A percentile compares a stretch with the other conserved stretches of the same genome.
These are phyloP conservation scores for Boletales sp. DNA, from an alignment of 768 basidiomycete species.

Conservation along the genomic window DNA sequence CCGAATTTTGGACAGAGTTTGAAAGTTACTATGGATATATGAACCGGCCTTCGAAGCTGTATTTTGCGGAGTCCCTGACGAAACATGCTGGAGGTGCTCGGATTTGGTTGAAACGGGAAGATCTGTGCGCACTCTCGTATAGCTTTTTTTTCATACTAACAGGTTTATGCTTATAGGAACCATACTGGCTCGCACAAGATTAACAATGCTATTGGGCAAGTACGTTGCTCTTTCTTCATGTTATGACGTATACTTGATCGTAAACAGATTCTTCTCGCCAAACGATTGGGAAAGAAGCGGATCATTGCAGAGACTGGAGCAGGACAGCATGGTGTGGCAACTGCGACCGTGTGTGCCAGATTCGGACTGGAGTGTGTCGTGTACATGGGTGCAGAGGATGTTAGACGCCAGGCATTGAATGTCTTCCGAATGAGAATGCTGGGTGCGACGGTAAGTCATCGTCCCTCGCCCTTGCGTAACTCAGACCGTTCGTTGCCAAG, in stretches of 20 bases:
- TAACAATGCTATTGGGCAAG: slow-evolving; percentile 97
- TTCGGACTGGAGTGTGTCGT: slow-evolving; percentile 94
- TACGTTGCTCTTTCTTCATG: slow-evolving; percentile 25
- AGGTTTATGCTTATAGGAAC: no score
- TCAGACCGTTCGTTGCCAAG: slow-evolving; percentile 35
- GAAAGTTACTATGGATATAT: no score
- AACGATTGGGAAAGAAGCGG: slow-evolving; percentile 88
- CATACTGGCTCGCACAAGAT: slow-evolving; percentile 99
- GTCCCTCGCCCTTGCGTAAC: background rate
- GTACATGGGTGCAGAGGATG: slow-evolving; percentile 99
- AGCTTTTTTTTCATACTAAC: no score
- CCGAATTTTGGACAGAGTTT: slow-evolving; percentile 91
- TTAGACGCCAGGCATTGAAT: slow-evolving; percentile 92
- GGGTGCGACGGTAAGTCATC: slow-evolving; percentile 68
- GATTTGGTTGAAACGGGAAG: slow-evolving; percentile 98
- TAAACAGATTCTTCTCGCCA: slow-evolving; percentile 83
- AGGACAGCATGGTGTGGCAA: slow-evolving; percentile 98
- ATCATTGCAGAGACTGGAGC: slow-evolving; percentile 99
- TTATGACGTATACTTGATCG: background rate
- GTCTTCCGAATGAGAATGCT: slow-evolving; percentile 99
- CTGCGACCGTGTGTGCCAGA: slow-evolving; percentile 95
- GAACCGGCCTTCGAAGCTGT: slow-evolving; percentile 89
- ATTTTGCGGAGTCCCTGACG: slow-evolving; percentile 90
- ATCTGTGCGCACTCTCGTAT: no score
- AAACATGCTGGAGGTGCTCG: slow-evolving; percentile 93